phyloP scores from a whole-genome alignment of 208 protist species.

The Leishmania braziliensis region DNA sequence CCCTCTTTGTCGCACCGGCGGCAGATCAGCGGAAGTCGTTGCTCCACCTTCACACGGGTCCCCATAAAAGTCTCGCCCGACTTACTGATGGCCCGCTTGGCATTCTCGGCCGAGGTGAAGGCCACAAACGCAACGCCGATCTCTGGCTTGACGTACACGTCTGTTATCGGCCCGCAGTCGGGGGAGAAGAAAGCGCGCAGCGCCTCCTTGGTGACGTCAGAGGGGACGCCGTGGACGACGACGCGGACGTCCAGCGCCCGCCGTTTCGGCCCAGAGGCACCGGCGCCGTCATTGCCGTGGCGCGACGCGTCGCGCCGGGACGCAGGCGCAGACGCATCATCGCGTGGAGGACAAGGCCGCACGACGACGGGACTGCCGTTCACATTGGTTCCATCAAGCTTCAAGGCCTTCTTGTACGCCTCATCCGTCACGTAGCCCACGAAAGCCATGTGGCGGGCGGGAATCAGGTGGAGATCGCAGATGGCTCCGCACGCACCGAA shows the following conservation, averaged over 20 bases:
- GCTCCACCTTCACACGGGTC: slow-evolving; percentile 40
- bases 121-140: slow-evolving; percentile 64
- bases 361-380: slow-evolving; percentile 44
- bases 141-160: slow-evolving; percentile 50
- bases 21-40: slow-evolving; percentile 53
- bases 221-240: slow-evolving; percentile 54
- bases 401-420: slow-evolving; percentile 52
- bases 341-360: slow-evolving; percentile 38
- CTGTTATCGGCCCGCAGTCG: slow-evolving; percentile 49
- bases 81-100: slow-evolving; percentile 47
- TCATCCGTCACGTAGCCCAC: slow-evolving; percentile 49
- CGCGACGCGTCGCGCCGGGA: neutral
- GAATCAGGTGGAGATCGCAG: slow-evolving; percentile 48
- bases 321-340: slow-evolving; percentile 17
- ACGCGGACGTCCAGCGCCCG: slow-evolving; percentile 35
- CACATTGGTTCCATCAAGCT: slow-evolving; percentile 47
- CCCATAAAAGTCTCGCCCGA: slow-evolving; percentile 48
- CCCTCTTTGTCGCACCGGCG: slow-evolving; percentile 69
- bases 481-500: slow-evolving; percentile 55
- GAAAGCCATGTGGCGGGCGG: slow-evolving; percentile 45
- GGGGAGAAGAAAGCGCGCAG: slow-evolving; percentile 55
- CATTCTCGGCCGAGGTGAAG: slow-evolving; percentile 41
- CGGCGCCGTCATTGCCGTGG: neutral
- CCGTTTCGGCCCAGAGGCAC: neutral
- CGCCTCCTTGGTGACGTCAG: slow-evolving; percentile 31